Evolutionary conservation across 345 rosid species (phyloP).

Genomic region (Eucalyptus camaldulensis): DNA sequence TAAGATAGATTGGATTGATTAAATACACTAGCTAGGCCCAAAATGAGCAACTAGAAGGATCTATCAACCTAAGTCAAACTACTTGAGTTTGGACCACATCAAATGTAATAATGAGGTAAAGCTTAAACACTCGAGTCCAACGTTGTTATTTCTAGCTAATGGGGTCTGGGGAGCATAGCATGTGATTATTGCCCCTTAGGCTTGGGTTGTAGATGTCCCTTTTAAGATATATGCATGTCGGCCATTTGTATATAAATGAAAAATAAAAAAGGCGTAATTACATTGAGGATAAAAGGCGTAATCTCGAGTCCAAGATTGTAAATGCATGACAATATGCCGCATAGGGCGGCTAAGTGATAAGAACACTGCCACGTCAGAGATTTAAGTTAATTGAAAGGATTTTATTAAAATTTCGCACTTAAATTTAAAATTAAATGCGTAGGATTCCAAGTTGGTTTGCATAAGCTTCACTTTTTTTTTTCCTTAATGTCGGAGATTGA

Average conservation of each 20-base stretch:
- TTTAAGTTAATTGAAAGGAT: not conserved
- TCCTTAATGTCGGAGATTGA: not conserved
- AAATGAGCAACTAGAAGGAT: not conserved
- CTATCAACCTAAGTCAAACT: not conserved
- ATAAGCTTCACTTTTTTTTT: not conserved
- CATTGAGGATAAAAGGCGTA: not conserved
- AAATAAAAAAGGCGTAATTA: not conserved
- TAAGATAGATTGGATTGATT: not conserved
- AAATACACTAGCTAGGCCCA: not conserved
- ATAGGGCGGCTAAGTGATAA: no score
- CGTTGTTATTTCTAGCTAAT: not conserved
- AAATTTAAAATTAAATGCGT: not conserved
- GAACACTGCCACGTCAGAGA: fast-evolving
- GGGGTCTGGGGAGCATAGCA: not conserved
- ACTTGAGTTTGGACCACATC: not conserved
- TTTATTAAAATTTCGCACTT: not conserved
- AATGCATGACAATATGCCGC: no score
- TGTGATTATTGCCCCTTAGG: not conserved
- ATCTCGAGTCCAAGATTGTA: not conserved
- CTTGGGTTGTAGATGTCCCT: not conserved
- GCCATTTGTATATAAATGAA: not conserved
- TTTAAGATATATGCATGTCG: not conserved
- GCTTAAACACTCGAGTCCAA: not conserved
- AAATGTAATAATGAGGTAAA: not conserved
- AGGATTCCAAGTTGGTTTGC: not conserved